Evolutionary conservation across 2,329 filamentous ascomycete species (phyloP).

Genomic region (Blastomyces silverae): DNA sequence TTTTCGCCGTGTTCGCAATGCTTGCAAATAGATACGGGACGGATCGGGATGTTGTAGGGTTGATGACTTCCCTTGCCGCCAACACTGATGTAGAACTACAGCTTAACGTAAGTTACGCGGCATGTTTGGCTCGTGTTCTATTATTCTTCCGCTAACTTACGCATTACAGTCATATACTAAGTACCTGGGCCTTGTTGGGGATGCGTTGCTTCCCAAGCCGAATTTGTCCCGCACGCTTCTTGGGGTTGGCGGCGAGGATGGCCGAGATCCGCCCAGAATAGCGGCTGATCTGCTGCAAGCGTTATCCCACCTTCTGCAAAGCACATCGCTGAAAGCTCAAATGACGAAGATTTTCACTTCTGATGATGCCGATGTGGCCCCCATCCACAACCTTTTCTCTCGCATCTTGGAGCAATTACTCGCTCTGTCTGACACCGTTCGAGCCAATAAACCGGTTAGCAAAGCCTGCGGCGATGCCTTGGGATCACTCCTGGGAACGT

Average conservation of each 20-base stretch:
- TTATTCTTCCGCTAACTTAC: slow-evolving; percentile 19
- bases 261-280: slow-evolving; percentile 43
- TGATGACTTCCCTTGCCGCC: slow-evolving; percentile 66
- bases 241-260: slow-evolving; percentile 47
- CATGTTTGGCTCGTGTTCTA: not conserved
- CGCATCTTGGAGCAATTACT: slow-evolving; percentile 60
- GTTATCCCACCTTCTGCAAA: slow-evolving; percentile 37
- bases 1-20: slow-evolving; percentile 82
- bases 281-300: slow-evolving; percentile 39
- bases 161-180: slow-evolving; percentile 60
- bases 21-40: slow-evolving; percentile 80
- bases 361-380: slow-evolving; percentile 49
- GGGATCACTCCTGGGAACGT: slow-evolving; percentile 70
- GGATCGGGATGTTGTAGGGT: slow-evolving; percentile 65
- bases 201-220: slow-evolving; percentile 69
- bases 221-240: slow-evolving; percentile 66
- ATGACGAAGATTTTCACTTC: slow-evolving; percentile 35
- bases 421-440: slow-evolving; percentile 53
- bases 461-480: slow-evolving; percentile 59
- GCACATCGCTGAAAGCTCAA: slow-evolving; percentile 38
- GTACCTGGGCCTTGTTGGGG: slow-evolving; percentile 65
- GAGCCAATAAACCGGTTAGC: slow-evolving; percentile 33
- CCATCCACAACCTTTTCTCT: slow-evolving; percentile 62
- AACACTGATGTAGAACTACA: slow-evolving; percentile 69
- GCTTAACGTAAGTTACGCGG: slow-evolving; percentile 43